Conservation (phyloP, 1,284 basidiomycete genomes). For the Boletus smithii region DNA sequence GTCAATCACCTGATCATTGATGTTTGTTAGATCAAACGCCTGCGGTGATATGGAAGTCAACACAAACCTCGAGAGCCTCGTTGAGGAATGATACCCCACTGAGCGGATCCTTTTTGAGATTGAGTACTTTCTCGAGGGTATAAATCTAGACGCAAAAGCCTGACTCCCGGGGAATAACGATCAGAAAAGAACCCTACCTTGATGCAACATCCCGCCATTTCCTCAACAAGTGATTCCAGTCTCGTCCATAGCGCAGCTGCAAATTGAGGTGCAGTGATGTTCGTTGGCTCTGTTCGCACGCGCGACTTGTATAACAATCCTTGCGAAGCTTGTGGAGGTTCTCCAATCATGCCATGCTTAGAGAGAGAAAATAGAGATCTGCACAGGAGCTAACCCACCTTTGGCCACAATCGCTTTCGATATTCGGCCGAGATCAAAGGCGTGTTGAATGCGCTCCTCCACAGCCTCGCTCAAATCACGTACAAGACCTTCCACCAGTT, state of each 20-base stretch:
- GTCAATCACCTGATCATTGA: conserved; percentile 75
- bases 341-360: conserved; percentile 15
- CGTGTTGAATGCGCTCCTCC: conserved; percentile 71
- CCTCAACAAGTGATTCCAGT: conserved; percentile 81
- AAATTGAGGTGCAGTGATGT: conserved; percentile 79
- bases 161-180: background rate
- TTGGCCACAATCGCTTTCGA: conserved; percentile 77
- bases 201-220: conserved; percentile 87
- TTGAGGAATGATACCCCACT: conserved; percentile 83
- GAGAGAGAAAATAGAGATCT: background rate
- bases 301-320: conserved; percentile 69
- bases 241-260: conserved; percentile 77
- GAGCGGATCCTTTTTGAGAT: conserved; percentile 78
- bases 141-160: conserved; percentile 61
- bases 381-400: conserved; percentile 46
- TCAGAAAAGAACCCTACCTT: conserved; percentile 51
- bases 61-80: conserved; percentile 80
- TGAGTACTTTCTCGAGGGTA: conserved; percentile 89
- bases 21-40: conserved; percentile 5
- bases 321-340: conserved; percentile 32
- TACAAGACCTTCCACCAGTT: conserved; percentile 78
- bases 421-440: conserved; percentile 85
- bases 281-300: conserved; percentile 82
- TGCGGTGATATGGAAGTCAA: background rate
- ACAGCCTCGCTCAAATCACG: conserved; percentile 82